These are phyloP conservation scores for Picea sitchensis DNA, from an alignment of 75 land plant genomes.

Conservation along the genomic window DNA sequence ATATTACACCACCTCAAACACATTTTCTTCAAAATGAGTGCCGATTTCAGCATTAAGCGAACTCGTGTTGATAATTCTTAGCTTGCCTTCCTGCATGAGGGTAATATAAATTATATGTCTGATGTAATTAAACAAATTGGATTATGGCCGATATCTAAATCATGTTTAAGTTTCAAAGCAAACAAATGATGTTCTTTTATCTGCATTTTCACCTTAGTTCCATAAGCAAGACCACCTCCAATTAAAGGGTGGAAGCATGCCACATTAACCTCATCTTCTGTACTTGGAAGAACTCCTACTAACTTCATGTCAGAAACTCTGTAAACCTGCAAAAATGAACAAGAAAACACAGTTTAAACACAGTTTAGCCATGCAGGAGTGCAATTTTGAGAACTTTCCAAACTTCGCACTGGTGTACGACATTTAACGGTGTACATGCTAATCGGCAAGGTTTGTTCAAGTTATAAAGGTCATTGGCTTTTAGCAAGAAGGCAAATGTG, in stretches of 20 bases:
- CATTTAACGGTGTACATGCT: too few species aligned
- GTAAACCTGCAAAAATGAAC: conserved; percentile 58
- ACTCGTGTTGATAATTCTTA: conserved; percentile 71
- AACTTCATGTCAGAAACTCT: conserved; percentile 97
- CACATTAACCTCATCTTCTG: conserved; percentile 99
- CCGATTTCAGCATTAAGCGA: conserved; percentile 22
- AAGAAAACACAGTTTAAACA: not conserved
- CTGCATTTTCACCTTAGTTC: conserved; percentile 72
- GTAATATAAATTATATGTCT: not conserved
- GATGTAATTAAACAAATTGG: not conserved
- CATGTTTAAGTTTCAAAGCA: not conserved
- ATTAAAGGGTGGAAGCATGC: conserved; percentile 94
- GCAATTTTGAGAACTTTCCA: not conserved
- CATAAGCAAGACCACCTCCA: conserved; percentile 98
- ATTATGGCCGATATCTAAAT: conserved; percentile 2
- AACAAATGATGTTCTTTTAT: not conserved
- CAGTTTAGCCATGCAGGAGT: not conserved
- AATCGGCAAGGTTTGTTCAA: too few species aligned
- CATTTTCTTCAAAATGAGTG: conserved; percentile 49
- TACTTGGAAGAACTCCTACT: conserved; percentile 91
- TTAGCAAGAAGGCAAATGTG: too few species aligned
- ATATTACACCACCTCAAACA: conserved; percentile 45
- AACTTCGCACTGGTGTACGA: too few species aligned
- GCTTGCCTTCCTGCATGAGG: conserved; percentile 82
- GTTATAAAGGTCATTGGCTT: too few species aligned